Base-by-base conservation (phyloP, 2,329 filamentous ascomycete genomes). In the Fusarium sp. region DNA sequence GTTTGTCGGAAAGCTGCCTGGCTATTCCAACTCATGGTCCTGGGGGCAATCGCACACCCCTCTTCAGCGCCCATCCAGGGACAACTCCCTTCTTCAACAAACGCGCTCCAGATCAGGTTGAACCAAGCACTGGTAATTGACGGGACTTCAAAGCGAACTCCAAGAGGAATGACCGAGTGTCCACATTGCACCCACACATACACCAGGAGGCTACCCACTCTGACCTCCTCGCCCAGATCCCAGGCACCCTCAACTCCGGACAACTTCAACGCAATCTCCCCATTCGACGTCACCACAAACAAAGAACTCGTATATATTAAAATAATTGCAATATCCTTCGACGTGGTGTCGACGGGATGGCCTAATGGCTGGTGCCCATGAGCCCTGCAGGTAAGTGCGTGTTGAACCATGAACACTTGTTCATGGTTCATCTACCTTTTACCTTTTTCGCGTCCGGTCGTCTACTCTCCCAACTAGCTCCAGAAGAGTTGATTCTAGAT, bases 321-420 rank as follows among this genome's bases (percentile, higher is more conserved):
- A n/a, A 42, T 5, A 22, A 2, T 4, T 1, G 2, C 6, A 6
- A 32, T 14, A 22, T 25, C 7, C 7, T 2, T 6, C 27, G 16
- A 16, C 4, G 52, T 44, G 46, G 61, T 32, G 34, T 34, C 65
- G 62, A 65, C 46, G 62, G 62, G 59, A 47, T 44, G 62, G 62
- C 60, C 34, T n/a, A 65, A 59, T 20, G 15, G 60, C 46, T 53
- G 30, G 46, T 46, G 42, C 42, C 60, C 60, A 47, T 38, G 62
- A 65, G 62, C 61, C 49, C 52, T 65, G 20, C 52, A 65, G 52
- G 62, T 65, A 65, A 18, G 62, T 59, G 6, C n/a, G 10, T 38
- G 34, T 38, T 38, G 47, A 20, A 20, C 29, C 14, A 25, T 45
- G 20, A 45, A 14, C 22, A 29, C 46, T 46, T 24, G 52, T 34